Base-by-base conservation (phyloP, 768 basidiomycete species). In the Leccinum longicurvipes region DNA sequence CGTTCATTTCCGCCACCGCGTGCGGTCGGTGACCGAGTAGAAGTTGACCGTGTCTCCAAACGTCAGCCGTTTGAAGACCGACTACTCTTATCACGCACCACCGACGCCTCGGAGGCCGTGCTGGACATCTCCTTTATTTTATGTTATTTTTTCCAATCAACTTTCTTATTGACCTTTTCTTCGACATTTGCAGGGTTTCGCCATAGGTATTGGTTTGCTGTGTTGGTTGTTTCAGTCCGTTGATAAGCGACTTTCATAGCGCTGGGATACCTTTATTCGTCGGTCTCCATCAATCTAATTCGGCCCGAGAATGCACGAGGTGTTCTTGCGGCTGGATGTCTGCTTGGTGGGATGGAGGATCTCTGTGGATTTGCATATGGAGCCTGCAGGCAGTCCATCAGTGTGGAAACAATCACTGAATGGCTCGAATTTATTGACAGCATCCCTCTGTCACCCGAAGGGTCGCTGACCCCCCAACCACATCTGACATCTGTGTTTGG, bases 341-440 rank as follows among this genome's bases (percentile, higher is more conserved):
- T 93, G 31, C 81, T 94, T 45, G 91, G 90, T 51, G 91, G 90
- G 44, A 89, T 94, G 88, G 84, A 92, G 45, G 90, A 94, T 32
- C 76, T 95, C 32, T 88, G 86, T 72, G 79, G 79, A 60, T 86
- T 86, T 65, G 82, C 93, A 21, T 94, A 93, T 71, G 82, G 84
- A 51, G 75, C 84, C 47, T 92, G 89, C 76, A 81, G 82, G 63
- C 83, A 81, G 56, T 89, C 88, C 39, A 86, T 96, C 73, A 80
- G 77, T 45, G 78, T 87, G 62, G 85, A 89, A 55, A 90, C 83
- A 46, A 85, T 95, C 66, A 69, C 79, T 48, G 79, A 80, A 49
- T 93, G 91, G 89, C 78, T 94, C 36, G 78, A 85, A 59, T 93
- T 94, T 72, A 73, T 89, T 48, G 85, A 88, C 62, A 70, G 75